Evolutionary conservation across 805 yeast genomes (phyloP).

Genomic region (Ogataea pilisensis): DNA sequence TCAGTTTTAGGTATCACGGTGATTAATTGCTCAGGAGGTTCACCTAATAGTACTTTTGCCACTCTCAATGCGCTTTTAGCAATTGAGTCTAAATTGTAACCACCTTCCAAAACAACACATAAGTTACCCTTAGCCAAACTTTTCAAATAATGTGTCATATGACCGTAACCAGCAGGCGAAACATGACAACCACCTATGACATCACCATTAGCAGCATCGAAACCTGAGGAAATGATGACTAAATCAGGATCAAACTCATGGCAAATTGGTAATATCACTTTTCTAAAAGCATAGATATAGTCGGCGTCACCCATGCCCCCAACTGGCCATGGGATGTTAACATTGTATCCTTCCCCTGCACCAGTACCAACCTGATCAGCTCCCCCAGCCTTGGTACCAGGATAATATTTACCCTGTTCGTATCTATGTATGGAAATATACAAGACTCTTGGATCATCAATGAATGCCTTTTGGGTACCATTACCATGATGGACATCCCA

Average conservation of each 20-base stretch:
- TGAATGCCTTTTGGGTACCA: conserved; percentile 93
- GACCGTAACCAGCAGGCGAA: conserved; percentile 92
- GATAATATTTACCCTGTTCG: conserved; percentile 89
- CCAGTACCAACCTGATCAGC: conserved; percentile 82
- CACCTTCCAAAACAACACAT: conserved; percentile 93
- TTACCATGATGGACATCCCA: conserved; percentile 99
- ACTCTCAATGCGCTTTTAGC: conserved; percentile 89
- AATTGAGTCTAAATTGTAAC: conserved; percentile 88
- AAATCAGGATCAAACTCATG: conserved; percentile 89
- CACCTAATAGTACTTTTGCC: conserved; percentile 86
- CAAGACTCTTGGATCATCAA: conserved; percentile 82
- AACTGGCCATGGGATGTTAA: conserved; percentile 91
- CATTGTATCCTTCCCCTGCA: conserved; percentile 77
- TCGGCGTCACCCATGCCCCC: conserved; percentile 96
- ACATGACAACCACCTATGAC: conserved; percentile 95
- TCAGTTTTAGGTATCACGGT: conserved; percentile 66
- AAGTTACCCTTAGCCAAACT: conserved; percentile 83
- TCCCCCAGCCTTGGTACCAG: conserved; percentile 86
- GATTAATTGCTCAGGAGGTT: conserved; percentile 82
- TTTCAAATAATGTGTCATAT: conserved; percentile 90
- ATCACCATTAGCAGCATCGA: conserved; percentile 99
- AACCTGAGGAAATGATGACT: conserved; percentile 90
- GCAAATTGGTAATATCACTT: conserved; percentile 82
- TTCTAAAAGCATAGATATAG: conserved; percentile 85
- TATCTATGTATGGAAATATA: conserved; percentile 91